Evolutionary conservation across 345 rosid genomes (phyloP), one percentile per base, ranked within the genome.

Genomic region (Salix brachista): DNA sequence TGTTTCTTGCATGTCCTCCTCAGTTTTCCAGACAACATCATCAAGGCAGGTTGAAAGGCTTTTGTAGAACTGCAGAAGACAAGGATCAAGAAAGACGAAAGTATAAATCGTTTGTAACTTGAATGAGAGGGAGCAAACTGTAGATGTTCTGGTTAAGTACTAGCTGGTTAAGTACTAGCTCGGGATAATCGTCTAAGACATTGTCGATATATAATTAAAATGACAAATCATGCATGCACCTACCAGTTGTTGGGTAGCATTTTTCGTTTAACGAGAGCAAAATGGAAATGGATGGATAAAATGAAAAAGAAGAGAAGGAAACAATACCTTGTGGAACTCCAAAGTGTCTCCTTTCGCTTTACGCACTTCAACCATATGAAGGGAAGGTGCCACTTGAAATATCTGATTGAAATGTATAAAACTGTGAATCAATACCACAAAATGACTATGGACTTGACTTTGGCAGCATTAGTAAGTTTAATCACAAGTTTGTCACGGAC

Each of bases 331-430:
- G 56, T 91, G 94, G 74, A 93, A 96, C 79, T 96, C 99, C 67
- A 96, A 82, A 18, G 99, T 96, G 81, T 96, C 98, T n/a, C 99
- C 99, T 81, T 92, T 93, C 2, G 98, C 91, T 81, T 96, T 96
- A 16, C 97, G 90, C 48, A 96, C 88, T 84, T 96, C 96, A 41
- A 96, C 96, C 98, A 93, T 90, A 81, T 96, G 96, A 67, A 96
- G 86, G 39, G 94, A 93, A 70, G 99, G 98, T 25, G 99, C 90
- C 81, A 96, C 92, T 96, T 96, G 96, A 80, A 96, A 93, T 71
- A 96, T 81, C 98, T 96, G 83, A 68, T 74, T 41, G 69, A 82
- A 56, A 71, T 58, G 67, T 32, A 65, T 54, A 19, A 75, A 71
- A 77, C 56, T 11, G 72, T 67, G 67, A 34, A 26, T 26, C 37